Base-by-base conservation (phyloP, 2,329 filamentous ascomycete species). In the Boeremia exigua region DNA sequence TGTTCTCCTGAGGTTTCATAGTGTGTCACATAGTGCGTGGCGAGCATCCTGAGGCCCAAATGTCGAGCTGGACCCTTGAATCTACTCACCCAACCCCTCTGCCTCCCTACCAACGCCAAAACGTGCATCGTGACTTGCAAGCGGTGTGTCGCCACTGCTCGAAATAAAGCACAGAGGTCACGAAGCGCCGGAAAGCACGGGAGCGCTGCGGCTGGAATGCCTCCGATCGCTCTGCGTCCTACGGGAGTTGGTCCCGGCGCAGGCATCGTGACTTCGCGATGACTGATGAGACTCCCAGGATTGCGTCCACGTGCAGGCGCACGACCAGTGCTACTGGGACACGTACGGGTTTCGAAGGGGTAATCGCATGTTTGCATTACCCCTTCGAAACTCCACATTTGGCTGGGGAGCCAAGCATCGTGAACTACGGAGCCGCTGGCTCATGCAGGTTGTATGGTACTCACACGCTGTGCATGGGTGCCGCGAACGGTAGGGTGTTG, bases 341-440 rank as follows among this genome's bases (percentile, higher is more conserved):
- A 70, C 69, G 69, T 69, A 62, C 36, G 25, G 28, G 29, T 36
- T 54, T 54, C 27, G 36, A 54, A 47, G 49, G 49, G 42, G 49
- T 53, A 46, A 46, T 40, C 14, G 40, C 12, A 29, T 6, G 40
- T 37, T 39, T 27, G 34, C 33, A 50, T 55, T 50, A 57, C 52
- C 40, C 48, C 48, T 39, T 51, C 39, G 48, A 50, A 54, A 50
- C 42, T 46, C 34, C 30, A 34, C 39, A 38, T 43, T 15, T 45
- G 42, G 42, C 42, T 45, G 42, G 42, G 47, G 38, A 43, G 67
- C 67, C 68, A 70, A 71, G 69, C 56, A 69, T 70, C 65, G 69
- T 67, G 69, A 69, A 55, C 45, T 63, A 55, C 60, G 58, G 32
- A 34, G 55, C 55, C 55, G 42, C 23, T 37, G 17, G 49, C 29